These are phyloP conservation scores for Hortaea sp. DNA, from an alignment of 2,329 filamentous ascomycete species.

Conservation along the genomic window DNA sequence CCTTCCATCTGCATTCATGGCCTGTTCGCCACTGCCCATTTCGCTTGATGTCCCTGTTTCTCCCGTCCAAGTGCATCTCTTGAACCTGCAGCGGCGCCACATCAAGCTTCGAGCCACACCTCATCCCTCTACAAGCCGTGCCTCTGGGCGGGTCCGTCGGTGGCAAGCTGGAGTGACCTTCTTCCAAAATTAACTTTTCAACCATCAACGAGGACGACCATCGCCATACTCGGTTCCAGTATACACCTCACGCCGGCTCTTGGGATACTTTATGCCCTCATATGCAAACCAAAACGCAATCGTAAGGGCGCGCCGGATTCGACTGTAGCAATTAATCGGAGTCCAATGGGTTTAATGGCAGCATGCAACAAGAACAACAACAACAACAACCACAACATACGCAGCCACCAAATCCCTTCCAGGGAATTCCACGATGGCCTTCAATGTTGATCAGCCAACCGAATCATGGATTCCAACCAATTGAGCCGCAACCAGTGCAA, in stretches of 20 bases:
- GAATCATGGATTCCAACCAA: conserved; percentile 45
- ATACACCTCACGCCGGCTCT: conserved; percentile 15
- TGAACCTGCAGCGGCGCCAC: conserved; percentile 1
- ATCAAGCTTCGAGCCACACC: too few species aligned
- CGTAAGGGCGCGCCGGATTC: conserved; percentile 57
- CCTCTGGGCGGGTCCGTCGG: too few species aligned
- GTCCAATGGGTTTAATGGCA: conserved; percentile 40
- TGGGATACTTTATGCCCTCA: conserved; percentile 32
- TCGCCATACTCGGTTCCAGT: conserved; percentile 13
- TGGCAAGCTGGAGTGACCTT: too few species aligned
- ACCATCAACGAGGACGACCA: conserved; percentile 23
- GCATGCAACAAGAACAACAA: conserved; percentile 46
- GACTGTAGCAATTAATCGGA: conserved; percentile 54
- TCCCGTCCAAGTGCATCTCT: conserved; percentile 1
- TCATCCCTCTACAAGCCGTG: too few species aligned
- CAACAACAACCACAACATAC: too few species aligned
- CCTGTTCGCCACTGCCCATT: too few species aligned
- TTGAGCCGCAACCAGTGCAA: conserved; percentile 52
- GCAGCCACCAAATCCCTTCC: too few species aligned
- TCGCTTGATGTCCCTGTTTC: background rate
- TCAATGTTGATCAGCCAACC: conserved; percentile 67
- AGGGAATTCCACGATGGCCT: conserved; percentile 73
- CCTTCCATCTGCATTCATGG: conserved; percentile 1
- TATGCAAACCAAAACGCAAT: conserved; percentile 58
- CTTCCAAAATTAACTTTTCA: conserved; percentile 4